A percentile compares a stretch with the other conserved stretches of the same genome.
These are phyloP conservation scores for Monilinia polystroma DNA, from an alignment of 2,329 filamentous ascomycete genomes.

Conservation along the genomic window DNA sequence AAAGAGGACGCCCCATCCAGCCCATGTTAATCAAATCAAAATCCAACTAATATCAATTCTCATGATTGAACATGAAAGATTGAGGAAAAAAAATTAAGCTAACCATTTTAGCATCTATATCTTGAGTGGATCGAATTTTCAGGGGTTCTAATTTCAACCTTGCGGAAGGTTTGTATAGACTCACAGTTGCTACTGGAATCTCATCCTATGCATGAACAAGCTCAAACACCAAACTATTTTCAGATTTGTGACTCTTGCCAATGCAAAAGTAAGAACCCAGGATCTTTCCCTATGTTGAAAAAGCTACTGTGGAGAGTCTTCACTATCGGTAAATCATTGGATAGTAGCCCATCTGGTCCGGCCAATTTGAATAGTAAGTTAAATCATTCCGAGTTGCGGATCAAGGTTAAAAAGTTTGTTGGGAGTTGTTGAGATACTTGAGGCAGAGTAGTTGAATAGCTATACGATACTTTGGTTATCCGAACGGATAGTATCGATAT, in stretches of 20 bases:
- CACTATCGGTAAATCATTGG: neutral
- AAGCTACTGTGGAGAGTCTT: neutral
- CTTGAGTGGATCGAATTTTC: too few species aligned
- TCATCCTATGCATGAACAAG: neutral
- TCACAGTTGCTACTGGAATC: neutral
- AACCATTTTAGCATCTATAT: too few species aligned
- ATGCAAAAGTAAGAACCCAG: neutral
- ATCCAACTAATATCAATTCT: too few species aligned
- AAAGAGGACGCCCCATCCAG: too few species aligned
- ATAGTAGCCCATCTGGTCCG: neutral
- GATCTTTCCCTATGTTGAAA: neutral
- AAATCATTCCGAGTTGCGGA: neutral
- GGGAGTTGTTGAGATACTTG: neutral
- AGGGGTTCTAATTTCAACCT: too few species aligned
- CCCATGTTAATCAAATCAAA: too few species aligned
- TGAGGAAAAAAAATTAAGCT: too few species aligned
- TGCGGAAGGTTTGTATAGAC: too few species aligned
- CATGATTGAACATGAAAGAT: too few species aligned
- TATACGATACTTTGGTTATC: neutral
- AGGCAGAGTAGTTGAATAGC: neutral
- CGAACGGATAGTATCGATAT: neutral
- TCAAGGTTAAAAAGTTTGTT: too few species aligned
- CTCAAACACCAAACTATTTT: neutral
- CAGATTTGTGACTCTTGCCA: too few species aligned
- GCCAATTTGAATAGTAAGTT: neutral